A percentile compares a stretch with the other conserved stretches of the same genome.
Evolutionary conservation across 768 basidiomycete genomes (phyloP).

Genomic region (Asterophora lycoperdoides): DNA sequence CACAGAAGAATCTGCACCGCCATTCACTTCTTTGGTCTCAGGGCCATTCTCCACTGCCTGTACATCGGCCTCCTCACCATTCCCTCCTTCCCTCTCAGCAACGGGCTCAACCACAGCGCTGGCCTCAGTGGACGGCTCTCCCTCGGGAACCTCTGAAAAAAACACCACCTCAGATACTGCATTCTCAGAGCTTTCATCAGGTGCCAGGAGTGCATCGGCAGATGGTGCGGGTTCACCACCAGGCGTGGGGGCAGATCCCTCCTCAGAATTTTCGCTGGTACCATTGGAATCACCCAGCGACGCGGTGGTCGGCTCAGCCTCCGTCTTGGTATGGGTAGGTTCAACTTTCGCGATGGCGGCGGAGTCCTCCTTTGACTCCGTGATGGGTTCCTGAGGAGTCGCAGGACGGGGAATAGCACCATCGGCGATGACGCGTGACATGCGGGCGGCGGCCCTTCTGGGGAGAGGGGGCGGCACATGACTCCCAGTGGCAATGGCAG

Average conservation of each 20-base stretch:
- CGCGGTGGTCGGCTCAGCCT: not conserved
- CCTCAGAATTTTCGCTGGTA: not conserved
- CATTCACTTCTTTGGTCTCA: constrained; percentile 3
- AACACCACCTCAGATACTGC: not conserved
- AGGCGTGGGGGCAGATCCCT: not conserved
- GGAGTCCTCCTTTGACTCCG: constrained; percentile 1
- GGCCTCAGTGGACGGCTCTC: constrained; percentile 10
- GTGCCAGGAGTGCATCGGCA: not conserved
- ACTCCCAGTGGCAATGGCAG: constrained; percentile 16
- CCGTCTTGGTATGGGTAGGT: not conserved
- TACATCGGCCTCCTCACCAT: constrained; percentile 1
- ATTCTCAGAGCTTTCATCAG: not conserved
- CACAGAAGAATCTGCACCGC: constrained; percentile 4
- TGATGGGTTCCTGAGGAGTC: constrained; percentile 14
- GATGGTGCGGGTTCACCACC: not conserved
- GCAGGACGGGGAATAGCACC: constrained; percentile 21
- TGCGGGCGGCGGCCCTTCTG: constrained; percentile 57
- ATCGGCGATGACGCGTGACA: constrained; percentile 27
- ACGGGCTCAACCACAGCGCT: constrained; percentile 1
- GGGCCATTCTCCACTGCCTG: constrained; percentile 1
- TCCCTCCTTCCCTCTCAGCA: not conserved
- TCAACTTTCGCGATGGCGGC: not conserved
- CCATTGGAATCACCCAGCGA: not conserved
- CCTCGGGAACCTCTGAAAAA: not conserved
- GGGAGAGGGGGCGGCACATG: constrained; percentile 56